A percentile compares a stretch with the other conserved stretches of the same genome.
Evolutionary conservation across 306 rosid species (phyloP).

Genomic region (Acmispon strigosus): DNA sequence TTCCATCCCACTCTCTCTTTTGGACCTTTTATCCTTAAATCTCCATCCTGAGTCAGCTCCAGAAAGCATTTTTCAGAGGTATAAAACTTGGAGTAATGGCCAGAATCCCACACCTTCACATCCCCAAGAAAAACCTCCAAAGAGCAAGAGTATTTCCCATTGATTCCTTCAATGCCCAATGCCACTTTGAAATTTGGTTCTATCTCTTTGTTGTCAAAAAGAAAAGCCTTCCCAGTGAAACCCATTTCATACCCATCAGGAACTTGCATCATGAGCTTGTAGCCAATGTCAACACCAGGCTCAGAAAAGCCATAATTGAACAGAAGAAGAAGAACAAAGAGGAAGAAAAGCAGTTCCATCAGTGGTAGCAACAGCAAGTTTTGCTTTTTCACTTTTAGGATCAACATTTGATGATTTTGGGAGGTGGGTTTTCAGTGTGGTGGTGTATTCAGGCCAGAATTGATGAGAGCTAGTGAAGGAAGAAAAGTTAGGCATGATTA

Average conservation of each 20-base stretch:
- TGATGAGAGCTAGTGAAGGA: constrained; percentile 28
- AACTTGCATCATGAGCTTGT: constrained; percentile 44
- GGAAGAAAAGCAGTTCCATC: constrained; percentile 49
- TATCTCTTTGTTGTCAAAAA: constrained; percentile 35
- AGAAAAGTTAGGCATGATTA: constrained; percentile 40
- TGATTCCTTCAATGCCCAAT: constrained; percentile 51
- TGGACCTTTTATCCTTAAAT: constrained; percentile 71
- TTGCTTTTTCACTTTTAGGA: constrained; percentile 12
- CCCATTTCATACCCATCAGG: constrained; percentile 44
- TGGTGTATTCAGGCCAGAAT: constrained; percentile 32
- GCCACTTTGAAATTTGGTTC: constrained; percentile 61
- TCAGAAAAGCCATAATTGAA: constrained; percentile 35
- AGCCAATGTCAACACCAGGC: constrained; percentile 38
- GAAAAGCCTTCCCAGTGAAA: constrained; percentile 60
- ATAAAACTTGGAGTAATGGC: constrained; percentile 59
- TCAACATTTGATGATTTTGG: constrained; percentile 5
- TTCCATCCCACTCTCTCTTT: constrained; percentile 71
- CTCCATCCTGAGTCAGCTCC: constrained; percentile 62
- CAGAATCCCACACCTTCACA: constrained; percentile 87
- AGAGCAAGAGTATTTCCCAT: constrained; percentile 62
- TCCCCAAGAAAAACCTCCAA: constrained; percentile 75
- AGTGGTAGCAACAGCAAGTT: constrained; percentile 25
- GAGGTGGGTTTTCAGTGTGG: constrained; percentile 29
- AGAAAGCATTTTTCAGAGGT: constrained; percentile 51
- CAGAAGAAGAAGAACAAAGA: constrained; percentile 35